Evolutionary conservation across 2,329 filamentous ascomycete genomes (phyloP), one percentile per base, ranked within the genome.

Genomic region (Beauveria medogensis): DNA sequence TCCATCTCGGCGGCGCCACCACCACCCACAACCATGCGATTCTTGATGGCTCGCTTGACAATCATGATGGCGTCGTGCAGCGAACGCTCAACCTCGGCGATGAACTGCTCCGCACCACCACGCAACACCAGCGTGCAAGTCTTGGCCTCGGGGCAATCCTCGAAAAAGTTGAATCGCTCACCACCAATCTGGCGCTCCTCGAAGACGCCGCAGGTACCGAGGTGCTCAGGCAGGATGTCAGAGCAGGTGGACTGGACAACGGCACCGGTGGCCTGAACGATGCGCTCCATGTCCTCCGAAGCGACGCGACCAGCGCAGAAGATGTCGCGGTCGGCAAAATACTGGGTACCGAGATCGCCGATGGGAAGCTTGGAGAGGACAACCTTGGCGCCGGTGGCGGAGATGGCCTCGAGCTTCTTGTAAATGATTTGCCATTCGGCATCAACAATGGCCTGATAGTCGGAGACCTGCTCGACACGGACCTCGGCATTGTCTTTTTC

Each of bases 61-160:
- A 99, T 96, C 94, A 99, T 99, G 77, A 99, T 97, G 68, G 94
- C 94, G 71, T 99, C 94, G 81, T 99, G 94, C 67, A 99, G 84
- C 72, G 91, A 96, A 65, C 94, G 90, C 81, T 99, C 94, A 2
- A 97, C 94, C 76, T 99, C 94, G 62, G 94, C 94, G 69, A 99
- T 99, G 78, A 99, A 99, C 75, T 99, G 94, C 80, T 99, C 94
- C 41, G 94, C 94, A 66, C 94, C 94, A 70, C 94, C 94, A 71
- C 94, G 90, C 65, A 99, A 87, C 46, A 99, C 87, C 22, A 99
- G 81, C 10, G 94, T 99, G 82, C 94, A 99, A 1, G 94, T 97
- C 83, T 96, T 96, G 66, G 94, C 93, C 70, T 87, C 88, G 34
- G 93, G 91, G 80, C 94, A 99, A 70, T 93, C 90, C 75, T 96